Conservation (phyloP, 2,329 filamentous ascomycete species). For the Paecilomyces variotii region DNA sequence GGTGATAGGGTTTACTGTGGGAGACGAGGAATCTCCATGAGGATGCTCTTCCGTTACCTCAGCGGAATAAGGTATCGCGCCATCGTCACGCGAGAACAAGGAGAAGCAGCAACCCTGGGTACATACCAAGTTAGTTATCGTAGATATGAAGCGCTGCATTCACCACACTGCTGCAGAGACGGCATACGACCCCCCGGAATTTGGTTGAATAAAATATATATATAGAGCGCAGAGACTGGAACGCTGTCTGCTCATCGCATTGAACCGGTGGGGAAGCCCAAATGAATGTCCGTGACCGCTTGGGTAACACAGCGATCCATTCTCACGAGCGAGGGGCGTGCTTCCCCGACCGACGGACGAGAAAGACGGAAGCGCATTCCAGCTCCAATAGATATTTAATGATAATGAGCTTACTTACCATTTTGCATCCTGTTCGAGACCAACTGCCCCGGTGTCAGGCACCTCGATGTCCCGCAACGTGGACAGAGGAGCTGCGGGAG, state of each 20-base stretch:
- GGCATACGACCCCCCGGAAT: neutral
- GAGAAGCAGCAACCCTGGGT: conserved; percentile 35
- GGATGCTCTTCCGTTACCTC: conserved; percentile 15
- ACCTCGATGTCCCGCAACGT: neutral
- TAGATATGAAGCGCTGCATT: neutral
- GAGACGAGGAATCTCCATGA: conserved; percentile 13
- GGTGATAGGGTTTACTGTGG: conserved; percentile 7
- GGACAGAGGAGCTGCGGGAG: neutral
- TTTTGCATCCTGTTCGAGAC: conserved; percentile 20
- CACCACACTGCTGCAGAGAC: neutral
- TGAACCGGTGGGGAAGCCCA: neutral
- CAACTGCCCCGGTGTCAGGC: conserved; percentile 18
- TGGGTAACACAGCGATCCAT: neutral
- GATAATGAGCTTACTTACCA: conserved; percentile 21
- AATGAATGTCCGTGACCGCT: neutral
- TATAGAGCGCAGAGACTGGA: neutral
- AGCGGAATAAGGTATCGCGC: conserved; percentile 16
- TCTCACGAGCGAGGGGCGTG: neutral
- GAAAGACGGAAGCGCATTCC: neutral
- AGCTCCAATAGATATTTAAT: neutral
- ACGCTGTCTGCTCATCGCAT: neutral
- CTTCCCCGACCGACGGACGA: neutral
- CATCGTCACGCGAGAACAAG: conserved; percentile 23
- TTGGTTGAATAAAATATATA: neutral
- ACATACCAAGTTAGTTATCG: neutral